A percentile compares a stretch with the other conserved stretches of the same genome.
These are phyloP conservation scores for Penicillium sp. DNA, from an alignment of 2,329 filamentous ascomycete species.

Conservation along the genomic window DNA sequence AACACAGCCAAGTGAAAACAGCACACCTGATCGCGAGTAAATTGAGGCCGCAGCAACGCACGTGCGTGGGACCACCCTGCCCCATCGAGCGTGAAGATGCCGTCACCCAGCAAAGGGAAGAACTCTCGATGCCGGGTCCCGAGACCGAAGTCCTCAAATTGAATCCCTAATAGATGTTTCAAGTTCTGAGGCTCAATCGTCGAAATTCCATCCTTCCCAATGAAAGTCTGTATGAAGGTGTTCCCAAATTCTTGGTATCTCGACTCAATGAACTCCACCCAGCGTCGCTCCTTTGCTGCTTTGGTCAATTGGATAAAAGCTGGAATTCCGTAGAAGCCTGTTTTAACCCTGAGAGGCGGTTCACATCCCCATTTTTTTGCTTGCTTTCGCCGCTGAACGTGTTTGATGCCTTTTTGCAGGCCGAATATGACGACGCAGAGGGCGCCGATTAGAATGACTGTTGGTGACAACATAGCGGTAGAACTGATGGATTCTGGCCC, in stretches of 20 bases:
- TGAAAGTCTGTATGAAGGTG: conserved; percentile 31
- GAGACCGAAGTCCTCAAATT: conserved; percentile 83
- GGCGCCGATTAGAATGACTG: conserved; percentile 25
- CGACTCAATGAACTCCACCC: conserved; percentile 34
- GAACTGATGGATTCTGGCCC: not conserved
- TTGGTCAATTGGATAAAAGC: conserved; percentile 30
- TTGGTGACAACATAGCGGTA: conserved; percentile 30
- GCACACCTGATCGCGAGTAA: conserved; percentile 76
- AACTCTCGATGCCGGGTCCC: conserved; percentile 74
- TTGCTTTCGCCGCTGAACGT: conserved; percentile 29
- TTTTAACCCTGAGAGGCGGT: conserved; percentile 18
- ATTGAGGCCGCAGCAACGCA: conserved; percentile 81
- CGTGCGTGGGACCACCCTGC: conserved; percentile 77
- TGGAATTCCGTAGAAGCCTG: conserved; percentile 31
- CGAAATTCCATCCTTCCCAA: conserved; percentile 28
- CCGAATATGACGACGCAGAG: conserved; percentile 28
- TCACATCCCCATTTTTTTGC: conserved; percentile 35
- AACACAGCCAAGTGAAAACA: not conserved
- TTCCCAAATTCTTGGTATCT: conserved; percentile 32
- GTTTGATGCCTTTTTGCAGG: conserved; percentile 29
- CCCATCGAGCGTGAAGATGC: conserved; percentile 73
- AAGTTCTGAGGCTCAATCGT: conserved; percentile 64
- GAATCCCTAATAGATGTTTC: conserved; percentile 81
- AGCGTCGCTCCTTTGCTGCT: conserved; percentile 34
- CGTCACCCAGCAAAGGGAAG: conserved; percentile 48